A percentile compares a stretch with the other conserved stretches of the same genome.
phyloP scores from a whole-genome alignment of 108 stramenopile species.

The Fistulifera pelliculosa region DNA sequence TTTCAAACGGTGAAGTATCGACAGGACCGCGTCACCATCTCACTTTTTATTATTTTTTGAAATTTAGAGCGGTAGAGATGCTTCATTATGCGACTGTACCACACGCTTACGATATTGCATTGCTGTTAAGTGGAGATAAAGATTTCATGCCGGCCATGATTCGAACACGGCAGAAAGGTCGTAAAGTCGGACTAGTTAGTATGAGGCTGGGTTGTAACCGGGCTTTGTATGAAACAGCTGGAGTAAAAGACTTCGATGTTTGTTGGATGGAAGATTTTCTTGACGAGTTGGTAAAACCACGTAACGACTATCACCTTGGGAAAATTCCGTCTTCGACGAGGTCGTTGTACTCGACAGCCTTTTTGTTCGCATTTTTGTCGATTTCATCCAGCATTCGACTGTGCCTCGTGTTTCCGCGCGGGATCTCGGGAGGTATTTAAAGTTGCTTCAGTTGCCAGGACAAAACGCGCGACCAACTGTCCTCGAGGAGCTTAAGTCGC shows the following conservation, averaged over 20 bases:
- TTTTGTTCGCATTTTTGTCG: constrained; percentile 48
- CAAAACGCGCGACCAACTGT: constrained; percentile 14
- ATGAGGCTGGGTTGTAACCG: constrained; percentile 54
- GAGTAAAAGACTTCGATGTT: constrained; percentile 64
- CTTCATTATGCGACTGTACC: constrained; percentile 80
- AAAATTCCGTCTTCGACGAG: not conserved
- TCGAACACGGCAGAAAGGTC: constrained; percentile 73
- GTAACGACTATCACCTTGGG: constrained; percentile 3
- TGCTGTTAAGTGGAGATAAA: constrained; percentile 75
- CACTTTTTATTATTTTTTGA: not conserved
- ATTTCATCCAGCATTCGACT: constrained; percentile 51
- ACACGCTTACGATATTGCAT: constrained; percentile 80
- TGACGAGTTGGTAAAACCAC: constrained; percentile 45
- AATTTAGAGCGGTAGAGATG: constrained; percentile 62
- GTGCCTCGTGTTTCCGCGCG: constrained; percentile 37
- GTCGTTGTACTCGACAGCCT: constrained; percentile 14
- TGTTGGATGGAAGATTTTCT: constrained; percentile 69
- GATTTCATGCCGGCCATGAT: constrained; percentile 85
- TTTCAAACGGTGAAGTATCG: too few species aligned
- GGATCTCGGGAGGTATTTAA: constrained; percentile 64
- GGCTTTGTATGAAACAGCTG: constrained; percentile 54
- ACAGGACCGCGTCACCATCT: not conserved
- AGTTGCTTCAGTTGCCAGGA: constrained; percentile 38
- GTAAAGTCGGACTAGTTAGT: constrained; percentile 58
- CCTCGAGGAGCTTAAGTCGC: constrained; percentile 56